A percentile compares a stretch with the other conserved stretches of the same genome.
Conservation (phyloP, 495 filamentous ascomycete species). For the Penicillium cosmopolitanum region DNA sequence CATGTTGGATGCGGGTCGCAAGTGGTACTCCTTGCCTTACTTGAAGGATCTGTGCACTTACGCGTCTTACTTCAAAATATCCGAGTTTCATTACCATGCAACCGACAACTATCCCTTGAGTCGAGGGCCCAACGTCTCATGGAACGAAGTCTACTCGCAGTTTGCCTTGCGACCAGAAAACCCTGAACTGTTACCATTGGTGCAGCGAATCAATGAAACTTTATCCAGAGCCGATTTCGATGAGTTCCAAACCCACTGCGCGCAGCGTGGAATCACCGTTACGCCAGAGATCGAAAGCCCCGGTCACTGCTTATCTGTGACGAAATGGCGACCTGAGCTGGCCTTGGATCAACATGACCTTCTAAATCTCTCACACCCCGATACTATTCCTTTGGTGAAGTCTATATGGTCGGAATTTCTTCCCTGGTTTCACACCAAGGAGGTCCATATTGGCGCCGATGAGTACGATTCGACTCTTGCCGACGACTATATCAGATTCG, state of each 20-base stretch:
- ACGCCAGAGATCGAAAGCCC: constrained; percentile 61
- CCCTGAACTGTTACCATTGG: constrained; percentile 41
- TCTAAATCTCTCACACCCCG: constrained; percentile 57
- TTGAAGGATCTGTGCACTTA: constrained; percentile 61
- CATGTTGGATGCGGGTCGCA: constrained; percentile 58
- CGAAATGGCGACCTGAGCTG: constrained; percentile 60
- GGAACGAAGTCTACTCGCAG: constrained; percentile 55
- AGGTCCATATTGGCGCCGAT: constrained; percentile 61
- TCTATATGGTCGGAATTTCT: constrained; percentile 59
- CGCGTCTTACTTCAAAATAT: constrained; percentile 59
- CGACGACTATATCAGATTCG: constrained; percentile 57
- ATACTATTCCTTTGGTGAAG: constrained; percentile 56
- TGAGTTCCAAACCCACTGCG: constrained; percentile 56
- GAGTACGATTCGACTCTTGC: constrained; percentile 56
- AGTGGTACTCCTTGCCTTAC: constrained; percentile 57
- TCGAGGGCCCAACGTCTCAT: constrained; percentile 54
- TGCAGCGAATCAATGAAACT: constrained; percentile 53
- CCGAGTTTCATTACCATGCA: constrained; percentile 61
- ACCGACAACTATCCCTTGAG: constrained; percentile 61
- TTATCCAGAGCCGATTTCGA: constrained; percentile 51
- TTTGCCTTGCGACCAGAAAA: constrained; percentile 52
- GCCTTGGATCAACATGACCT: constrained; percentile 54
- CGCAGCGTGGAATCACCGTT: constrained; percentile 53
- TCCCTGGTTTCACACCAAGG: constrained; percentile 59
- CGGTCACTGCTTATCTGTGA: constrained; percentile 55